These are phyloP conservation scores for Xylariaceae sp. DNA, from an alignment of 2,329 filamentous ascomycete genomes.

Conservation along the genomic window DNA sequence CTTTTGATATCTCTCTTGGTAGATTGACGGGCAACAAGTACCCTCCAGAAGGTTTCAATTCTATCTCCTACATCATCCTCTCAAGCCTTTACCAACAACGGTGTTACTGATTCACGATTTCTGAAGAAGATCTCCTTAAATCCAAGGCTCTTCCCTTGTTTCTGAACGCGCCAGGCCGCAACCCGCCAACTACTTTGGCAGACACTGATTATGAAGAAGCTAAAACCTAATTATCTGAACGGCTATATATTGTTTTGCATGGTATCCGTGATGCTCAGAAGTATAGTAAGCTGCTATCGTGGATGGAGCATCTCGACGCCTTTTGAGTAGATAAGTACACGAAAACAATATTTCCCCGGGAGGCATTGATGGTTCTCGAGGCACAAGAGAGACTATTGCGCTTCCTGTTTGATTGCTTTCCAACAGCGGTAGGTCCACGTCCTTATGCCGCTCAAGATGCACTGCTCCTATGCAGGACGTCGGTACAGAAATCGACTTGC, in stretches of 20 bases:
- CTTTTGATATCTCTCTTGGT: too few relatives aligned
- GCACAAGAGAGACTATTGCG: background rate
- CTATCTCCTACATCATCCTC: too few relatives aligned
- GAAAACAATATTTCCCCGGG: background rate
- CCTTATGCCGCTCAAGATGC: too few relatives aligned
- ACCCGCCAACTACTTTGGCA: background rate
- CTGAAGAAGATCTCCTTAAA: background rate
- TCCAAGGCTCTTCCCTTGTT: background rate
- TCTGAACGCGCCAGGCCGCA: background rate
- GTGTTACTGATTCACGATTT: too few relatives aligned
- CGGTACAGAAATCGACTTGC: too few relatives aligned
- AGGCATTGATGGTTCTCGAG: background rate
- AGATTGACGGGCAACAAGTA: too few relatives aligned
- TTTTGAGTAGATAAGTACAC: background rate
- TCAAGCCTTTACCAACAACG: too few relatives aligned
- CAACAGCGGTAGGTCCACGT: too few relatives aligned
- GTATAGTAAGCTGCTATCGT: background rate
- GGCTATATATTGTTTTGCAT: background rate
- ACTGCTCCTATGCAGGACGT: too few relatives aligned
- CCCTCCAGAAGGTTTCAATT: too few relatives aligned
- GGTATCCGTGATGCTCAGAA: background rate
- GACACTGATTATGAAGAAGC: background rate
- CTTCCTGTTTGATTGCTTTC: slow-evolving; percentile 3
- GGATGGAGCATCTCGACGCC: background rate
- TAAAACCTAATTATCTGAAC: background rate